Conservation (phyloP, 179 eudicot species). For the Corrigiola litoralis region DNA sequence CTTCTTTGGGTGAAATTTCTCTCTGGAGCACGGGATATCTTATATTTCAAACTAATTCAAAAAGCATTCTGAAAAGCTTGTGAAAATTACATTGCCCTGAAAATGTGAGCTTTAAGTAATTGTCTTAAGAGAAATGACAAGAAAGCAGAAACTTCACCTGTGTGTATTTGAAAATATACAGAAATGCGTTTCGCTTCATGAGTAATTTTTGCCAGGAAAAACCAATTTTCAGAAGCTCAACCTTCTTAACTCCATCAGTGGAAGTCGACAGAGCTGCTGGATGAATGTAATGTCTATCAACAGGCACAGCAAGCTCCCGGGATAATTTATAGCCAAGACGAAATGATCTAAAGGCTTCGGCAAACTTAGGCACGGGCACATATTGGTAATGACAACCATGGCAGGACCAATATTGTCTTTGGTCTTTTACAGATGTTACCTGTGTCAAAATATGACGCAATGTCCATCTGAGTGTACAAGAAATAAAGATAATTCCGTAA, state of each 20-base stretch:
- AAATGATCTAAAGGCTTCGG: constrained; percentile 55
- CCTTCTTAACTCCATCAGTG: constrained; percentile 50
- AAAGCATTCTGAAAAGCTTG: background rate
- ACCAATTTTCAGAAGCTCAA: constrained; percentile 61
- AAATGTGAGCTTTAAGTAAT: background rate
- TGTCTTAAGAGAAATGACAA: background rate
- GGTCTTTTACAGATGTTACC: constrained; percentile 74
- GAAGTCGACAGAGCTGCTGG: constrained; percentile 62
- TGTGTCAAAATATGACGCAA: constrained; percentile 22
- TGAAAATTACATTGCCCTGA: background rate
- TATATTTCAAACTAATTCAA: background rate
- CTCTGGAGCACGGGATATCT: background rate
- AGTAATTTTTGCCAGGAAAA: constrained; percentile 72
- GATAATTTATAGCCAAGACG: constrained; percentile 46
- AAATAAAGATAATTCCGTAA: background rate
- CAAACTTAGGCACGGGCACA: constrained; percentile 59
- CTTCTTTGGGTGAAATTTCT: background rate
- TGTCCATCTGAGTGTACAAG: background rate
- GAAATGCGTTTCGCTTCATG: constrained; percentile 53
- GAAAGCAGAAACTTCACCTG: constrained; percentile 38
- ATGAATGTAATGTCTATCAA: constrained; percentile 48
- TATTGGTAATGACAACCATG: constrained; percentile 43
- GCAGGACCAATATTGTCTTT: constrained; percentile 57
- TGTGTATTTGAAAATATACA: constrained; percentile 55
- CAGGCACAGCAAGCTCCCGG: constrained; percentile 54